These are phyloP conservation scores for Silene uniflora DNA, from an alignment of 148 eudicot species.

Conservation along the genomic window DNA sequence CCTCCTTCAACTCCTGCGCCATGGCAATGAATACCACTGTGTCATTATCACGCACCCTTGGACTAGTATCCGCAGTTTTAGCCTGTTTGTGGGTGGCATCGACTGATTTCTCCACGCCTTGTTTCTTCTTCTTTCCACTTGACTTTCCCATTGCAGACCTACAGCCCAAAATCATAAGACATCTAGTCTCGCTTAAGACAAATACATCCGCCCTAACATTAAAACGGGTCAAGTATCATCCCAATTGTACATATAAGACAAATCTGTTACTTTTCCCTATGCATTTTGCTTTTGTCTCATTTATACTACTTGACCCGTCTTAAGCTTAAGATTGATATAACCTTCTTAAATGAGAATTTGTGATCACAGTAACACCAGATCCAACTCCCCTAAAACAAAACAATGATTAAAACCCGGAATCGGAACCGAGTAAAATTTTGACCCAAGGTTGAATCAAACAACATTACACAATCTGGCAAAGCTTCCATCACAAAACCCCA, in stretches of 20 bases:
- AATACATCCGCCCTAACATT: too few relatives aligned
- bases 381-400: background rate
- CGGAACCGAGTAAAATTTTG: too few relatives aligned
- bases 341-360: too few relatives aligned
- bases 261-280: too few relatives aligned
- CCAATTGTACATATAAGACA: too few relatives aligned
- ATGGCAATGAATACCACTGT: slow-evolving; percentile 61
- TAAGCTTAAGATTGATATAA: too few relatives aligned
- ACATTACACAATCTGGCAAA: background rate
- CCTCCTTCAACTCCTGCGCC: slow-evolving; percentile 74
- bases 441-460: background rate
- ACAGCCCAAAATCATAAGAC: slow-evolving; percentile 26
- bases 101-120: slow-evolving; percentile 32
- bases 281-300: too few relatives aligned
- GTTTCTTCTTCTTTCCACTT: slow-evolving; percentile 54
- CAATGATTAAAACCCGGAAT: background rate
- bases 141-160: slow-evolving; percentile 58
- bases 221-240: too few relatives aligned
- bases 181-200: background rate
- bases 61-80: slow-evolving; percentile 36
- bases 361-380: slow-evolving; percentile 2
- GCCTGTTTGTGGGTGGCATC: slow-evolving; percentile 31
- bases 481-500: background rate
- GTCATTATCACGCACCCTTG: slow-evolving; percentile 57
- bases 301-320: too few relatives aligned